Percentiles rank a stretch among this genome's conserved stretches.
Evolutionary conservation across 108 stramenopile species (phyloP).

Genomic region (Chaetoceros tenuissimus): DNA sequence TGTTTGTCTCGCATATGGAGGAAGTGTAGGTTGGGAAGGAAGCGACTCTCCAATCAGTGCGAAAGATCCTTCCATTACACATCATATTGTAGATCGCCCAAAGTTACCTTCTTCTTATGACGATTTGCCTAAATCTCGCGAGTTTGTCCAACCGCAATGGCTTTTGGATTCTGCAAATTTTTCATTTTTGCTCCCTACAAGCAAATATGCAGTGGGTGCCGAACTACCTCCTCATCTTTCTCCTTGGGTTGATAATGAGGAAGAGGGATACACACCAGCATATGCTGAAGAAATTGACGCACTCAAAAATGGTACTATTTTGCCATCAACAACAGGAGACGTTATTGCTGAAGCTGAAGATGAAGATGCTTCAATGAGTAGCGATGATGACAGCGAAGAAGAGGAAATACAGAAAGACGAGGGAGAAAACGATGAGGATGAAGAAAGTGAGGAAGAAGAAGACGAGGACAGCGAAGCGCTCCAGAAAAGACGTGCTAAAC

Average conservation of each 20-base stretch:
- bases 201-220: conserved; percentile 84
- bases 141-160: conserved; percentile 99
- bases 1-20: conserved; percentile 85
- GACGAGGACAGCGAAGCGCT: conserved; percentile 25
- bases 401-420: conserved; percentile 22
- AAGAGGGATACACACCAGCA: conserved; percentile 96
- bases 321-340: conserved; percentile 17
- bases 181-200: conserved; percentile 78
- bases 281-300: conserved; percentile 93
- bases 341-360: conserved; percentile 7
- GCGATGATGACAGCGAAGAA: conserved; percentile 23
- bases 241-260: conserved; percentile 97
- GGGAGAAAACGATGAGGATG: conserved; percentile 10
- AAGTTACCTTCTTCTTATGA: conserved; percentile 53
- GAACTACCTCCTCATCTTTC: conserved; percentile 93
- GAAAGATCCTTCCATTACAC: conserved; percentile 87
- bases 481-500: conserved; percentile 37
- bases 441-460: conserved; percentile 32
- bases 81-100: conserved; percentile 88
- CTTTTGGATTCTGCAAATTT: conserved; percentile 93
- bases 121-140: conserved; percentile 70
- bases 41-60: conserved; percentile 73
- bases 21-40: conserved; percentile 91
- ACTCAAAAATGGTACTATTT: conserved; percentile 69
- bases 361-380: conserved; percentile 13